Conservation (phyloP, 2,329 filamentous ascomycete species). For the Fusarium camptoceras region DNA sequence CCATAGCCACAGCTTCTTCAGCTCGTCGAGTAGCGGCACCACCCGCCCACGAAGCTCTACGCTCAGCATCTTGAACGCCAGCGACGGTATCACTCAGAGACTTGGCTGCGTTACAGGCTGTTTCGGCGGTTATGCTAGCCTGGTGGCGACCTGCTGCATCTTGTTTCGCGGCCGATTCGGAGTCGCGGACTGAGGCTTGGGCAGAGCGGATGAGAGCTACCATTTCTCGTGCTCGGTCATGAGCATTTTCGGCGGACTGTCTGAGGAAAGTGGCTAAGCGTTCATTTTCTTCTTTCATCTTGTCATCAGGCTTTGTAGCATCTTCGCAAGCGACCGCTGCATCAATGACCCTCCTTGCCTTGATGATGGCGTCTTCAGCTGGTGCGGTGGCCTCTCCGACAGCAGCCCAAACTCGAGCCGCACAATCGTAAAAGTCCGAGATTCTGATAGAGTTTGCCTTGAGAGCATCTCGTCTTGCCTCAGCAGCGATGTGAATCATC, state of each 20-base stretch:
- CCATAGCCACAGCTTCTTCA: constrained; percentile 24
- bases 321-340: constrained; percentile 23
- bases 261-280: constrained; percentile 15
- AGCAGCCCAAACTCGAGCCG: constrained; percentile 26
- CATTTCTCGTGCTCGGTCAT: constrained; percentile 25
- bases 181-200: constrained; percentile 17
- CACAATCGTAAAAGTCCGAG: constrained; percentile 23
- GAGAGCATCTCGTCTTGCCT: constrained; percentile 20
- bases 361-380: constrained; percentile 28
- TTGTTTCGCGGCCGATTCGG: constrained; percentile 18
- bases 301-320: constrained; percentile 20
- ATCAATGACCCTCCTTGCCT: constrained; percentile 24
- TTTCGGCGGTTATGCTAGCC: constrained; percentile 18
- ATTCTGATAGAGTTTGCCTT: not conserved
- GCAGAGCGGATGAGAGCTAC: constrained; percentile 20
- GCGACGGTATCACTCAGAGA: constrained; percentile 1
- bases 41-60: constrained; percentile 11
- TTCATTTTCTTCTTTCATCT: constrained; percentile 23
- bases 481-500: constrained; percentile 6
- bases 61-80: constrained; percentile 20
- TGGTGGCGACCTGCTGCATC: constrained; percentile 9
- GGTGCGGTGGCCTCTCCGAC: constrained; percentile 28
- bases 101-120: not conserved
- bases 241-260: constrained; percentile 29
- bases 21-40: constrained; percentile 18